Percentiles rank a stretch among this genome's conserved stretches.
Conservation (phyloP, 441 rosid species). For the Codiaeum variegatum region DNA sequence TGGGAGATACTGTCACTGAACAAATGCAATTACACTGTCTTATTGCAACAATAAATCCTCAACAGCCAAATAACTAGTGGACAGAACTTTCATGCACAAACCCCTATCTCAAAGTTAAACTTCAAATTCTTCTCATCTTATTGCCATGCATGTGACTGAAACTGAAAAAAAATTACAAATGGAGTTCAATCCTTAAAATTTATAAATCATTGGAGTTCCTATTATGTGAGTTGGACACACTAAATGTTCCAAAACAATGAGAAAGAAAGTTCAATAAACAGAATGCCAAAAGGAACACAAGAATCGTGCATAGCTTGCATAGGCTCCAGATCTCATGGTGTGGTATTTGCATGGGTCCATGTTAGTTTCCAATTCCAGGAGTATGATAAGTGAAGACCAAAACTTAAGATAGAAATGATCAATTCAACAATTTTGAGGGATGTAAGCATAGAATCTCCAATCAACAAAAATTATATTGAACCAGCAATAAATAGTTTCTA, state of each 20-base stretch:
- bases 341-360: background rate
- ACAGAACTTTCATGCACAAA: background rate
- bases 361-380: too few relatives aligned
- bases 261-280: background rate
- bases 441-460: too few relatives aligned
- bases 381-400: too few relatives aligned
- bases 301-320: background rate
- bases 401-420: too few relatives aligned
- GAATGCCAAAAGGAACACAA: background rate
- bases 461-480: too few relatives aligned
- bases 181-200: background rate
- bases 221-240: background rate
- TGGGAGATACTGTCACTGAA: background rate
- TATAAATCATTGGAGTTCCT: background rate
- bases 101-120: background rate
- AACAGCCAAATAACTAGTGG: background rate
- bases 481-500: too few relatives aligned
- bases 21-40: background rate
- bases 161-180: background rate
- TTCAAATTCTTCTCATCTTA: background rate
- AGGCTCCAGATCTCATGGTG: background rate
- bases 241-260: background rate
- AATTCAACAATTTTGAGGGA: too few relatives aligned
- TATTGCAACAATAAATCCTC: background rate
- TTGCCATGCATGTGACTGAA: background rate